Percentiles rank a stretch among this genome's conserved stretches.
Conservation (phyloP, 164 flowering plant genomes). For the Euptelea pleiosperma region DNA sequence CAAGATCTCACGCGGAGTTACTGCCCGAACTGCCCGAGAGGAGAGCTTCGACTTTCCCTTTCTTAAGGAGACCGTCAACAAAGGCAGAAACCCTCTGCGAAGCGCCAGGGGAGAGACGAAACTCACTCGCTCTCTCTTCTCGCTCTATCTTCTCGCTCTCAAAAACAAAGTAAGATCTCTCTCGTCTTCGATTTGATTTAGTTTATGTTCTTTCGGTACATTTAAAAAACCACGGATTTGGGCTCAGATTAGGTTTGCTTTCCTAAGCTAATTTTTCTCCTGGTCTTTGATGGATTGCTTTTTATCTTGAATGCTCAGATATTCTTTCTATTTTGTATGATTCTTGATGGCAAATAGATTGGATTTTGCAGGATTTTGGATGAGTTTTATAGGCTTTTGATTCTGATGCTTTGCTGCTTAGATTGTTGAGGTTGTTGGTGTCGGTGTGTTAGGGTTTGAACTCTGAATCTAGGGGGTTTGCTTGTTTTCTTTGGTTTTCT, state of each 20-base stretch:
- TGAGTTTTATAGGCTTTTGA: not conserved
- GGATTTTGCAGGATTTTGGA: not conserved
- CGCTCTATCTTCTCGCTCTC: not conserved
- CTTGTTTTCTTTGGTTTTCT: too few relatives aligned
- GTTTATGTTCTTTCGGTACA: too few relatives aligned
- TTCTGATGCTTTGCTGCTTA: too few relatives aligned
- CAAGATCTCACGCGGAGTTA: too few relatives aligned
- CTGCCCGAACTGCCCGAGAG: too few relatives aligned
- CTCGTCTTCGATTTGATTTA: not conserved
- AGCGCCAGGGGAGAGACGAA: not conserved
- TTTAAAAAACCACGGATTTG: too few relatives aligned
- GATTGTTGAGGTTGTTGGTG: too few relatives aligned
- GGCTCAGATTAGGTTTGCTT: slow-evolving; percentile 1
- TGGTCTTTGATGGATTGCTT: not conserved
- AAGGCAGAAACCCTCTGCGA: slow-evolving; percentile 5
- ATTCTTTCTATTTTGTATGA: not conserved
- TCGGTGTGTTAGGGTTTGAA: too few relatives aligned
- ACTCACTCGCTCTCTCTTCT: not conserved
- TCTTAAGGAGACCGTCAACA: slow-evolving; percentile 1
- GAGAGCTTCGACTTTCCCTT: too few relatives aligned
- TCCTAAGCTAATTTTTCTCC: too few relatives aligned
- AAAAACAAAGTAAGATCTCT: not conserved
- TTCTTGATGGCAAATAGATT: too few relatives aligned
- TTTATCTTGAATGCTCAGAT: not conserved
- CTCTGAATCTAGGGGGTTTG: too few relatives aligned